Conservation (phyloP, 306 rosid species). For the Begonia fuchsioides region DNA sequence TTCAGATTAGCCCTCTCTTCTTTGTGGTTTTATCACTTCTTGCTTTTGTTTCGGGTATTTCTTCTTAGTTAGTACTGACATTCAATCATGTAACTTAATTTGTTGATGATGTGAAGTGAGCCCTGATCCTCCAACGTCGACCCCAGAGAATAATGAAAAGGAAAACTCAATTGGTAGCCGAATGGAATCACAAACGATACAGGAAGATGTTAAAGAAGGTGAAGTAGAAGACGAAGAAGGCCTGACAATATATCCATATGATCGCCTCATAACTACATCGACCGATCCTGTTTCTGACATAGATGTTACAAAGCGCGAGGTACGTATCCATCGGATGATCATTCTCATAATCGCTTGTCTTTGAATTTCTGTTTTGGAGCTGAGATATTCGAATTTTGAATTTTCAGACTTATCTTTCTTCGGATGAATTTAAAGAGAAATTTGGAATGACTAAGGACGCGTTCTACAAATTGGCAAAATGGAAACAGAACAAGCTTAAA, state of each 20-base stretch:
- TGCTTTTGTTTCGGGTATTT: too few species aligned
- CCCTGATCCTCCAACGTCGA: constrained; percentile 27
- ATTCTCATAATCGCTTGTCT: neutral
- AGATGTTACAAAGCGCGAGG: constrained; percentile 96
- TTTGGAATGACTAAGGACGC: constrained; percentile 60
- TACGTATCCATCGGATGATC: constrained; percentile 13
- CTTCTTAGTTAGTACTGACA: neutral
- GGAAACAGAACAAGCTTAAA: constrained; percentile 98
- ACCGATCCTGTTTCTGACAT: constrained; percentile 53
- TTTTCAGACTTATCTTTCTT: constrained; percentile 72
- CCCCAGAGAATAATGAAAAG: constrained; percentile 21
- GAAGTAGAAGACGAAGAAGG: constrained; percentile 73
- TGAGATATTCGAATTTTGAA: constrained; percentile 19
- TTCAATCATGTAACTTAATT: constrained; percentile 7
- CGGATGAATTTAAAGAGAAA: constrained; percentile 66
- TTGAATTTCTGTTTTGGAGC: constrained; percentile 11
- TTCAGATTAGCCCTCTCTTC: neutral
- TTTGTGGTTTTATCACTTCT: too few species aligned
- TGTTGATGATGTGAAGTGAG: constrained; percentile 27
- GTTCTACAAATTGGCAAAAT: constrained; percentile 74
- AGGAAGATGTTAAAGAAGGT: constrained; percentile 78
- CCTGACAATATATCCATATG: constrained; percentile 62
- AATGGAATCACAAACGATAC: constrained; percentile 58
- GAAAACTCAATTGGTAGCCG: constrained; percentile 36
- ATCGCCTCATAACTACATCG: constrained; percentile 46